phyloP scores from a whole-genome alignment of 805 yeast genomes.

The Lachancea sp. region DNA sequence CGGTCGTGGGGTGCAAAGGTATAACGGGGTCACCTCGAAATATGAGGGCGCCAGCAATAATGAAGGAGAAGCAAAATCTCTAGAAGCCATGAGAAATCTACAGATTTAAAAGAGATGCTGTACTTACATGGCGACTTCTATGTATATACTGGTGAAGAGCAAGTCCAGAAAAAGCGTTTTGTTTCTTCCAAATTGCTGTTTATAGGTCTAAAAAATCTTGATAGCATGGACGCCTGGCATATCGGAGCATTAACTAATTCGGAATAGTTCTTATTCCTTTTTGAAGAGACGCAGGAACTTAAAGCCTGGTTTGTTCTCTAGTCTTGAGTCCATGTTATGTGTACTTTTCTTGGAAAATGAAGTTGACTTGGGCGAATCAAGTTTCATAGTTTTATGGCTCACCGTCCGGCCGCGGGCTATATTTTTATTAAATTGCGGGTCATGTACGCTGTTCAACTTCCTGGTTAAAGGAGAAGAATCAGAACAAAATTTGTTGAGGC shows the following conservation, averaged over 20 bases:
- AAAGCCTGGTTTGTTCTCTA: slow-evolving; percentile 4
- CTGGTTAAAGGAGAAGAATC: slow-evolving; percentile 2
- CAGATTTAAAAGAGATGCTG: neutral
- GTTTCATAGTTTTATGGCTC: neutral
- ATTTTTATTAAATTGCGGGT: neutral
- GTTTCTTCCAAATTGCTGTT: too few relatives aligned
- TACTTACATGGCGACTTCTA: too few relatives aligned
- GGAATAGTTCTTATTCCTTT: neutral
- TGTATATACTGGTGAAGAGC: too few relatives aligned
- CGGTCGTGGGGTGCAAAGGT: slow-evolving; percentile 18
- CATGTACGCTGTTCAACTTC: neutral
- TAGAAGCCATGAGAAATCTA: slow-evolving; percentile 3
- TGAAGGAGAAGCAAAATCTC: neutral
- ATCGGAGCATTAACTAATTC: neutral
- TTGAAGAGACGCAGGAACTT: slow-evolving; percentile 10
- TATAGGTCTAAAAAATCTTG: too few relatives aligned
- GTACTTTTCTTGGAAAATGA: slow-evolving; percentile 2
- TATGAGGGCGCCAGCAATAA: slow-evolving; percentile 6
- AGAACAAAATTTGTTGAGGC: slow-evolving; percentile 9
- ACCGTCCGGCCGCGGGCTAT: neutral
- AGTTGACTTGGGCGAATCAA: neutral
- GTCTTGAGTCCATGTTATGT: neutral
- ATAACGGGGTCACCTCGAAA: slow-evolving; percentile 9
- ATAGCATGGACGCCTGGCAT: too few relatives aligned
- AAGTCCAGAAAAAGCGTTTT: too few relatives aligned